phyloP scores from a whole-genome alignment of 2,329 filamentous ascomycete genomes.

The Claviceps quebecensis region DNA sequence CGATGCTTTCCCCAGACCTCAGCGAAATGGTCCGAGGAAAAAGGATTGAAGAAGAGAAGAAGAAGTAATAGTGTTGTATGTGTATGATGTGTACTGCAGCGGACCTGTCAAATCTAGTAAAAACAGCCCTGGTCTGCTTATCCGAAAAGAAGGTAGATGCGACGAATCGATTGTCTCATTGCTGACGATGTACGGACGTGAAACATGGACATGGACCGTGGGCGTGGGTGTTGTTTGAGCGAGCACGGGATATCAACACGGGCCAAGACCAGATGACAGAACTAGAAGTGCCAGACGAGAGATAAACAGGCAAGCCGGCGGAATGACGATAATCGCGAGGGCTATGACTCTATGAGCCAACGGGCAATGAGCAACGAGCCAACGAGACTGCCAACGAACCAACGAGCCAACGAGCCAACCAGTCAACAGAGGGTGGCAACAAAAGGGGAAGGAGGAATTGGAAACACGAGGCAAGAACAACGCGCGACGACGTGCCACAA shows the following conservation, averaged over 20 bases:
- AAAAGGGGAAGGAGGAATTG: neutral
- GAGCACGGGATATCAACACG: neutral
- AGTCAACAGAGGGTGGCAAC: neutral
- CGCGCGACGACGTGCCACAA: neutral
- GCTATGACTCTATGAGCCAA: neutral
- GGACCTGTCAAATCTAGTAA: neutral
- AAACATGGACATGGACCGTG: neutral
- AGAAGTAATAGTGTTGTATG: neutral
- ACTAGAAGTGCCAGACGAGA: neutral
- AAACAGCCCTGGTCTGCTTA: neutral
- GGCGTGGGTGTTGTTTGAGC: neutral
- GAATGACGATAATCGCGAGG: neutral
- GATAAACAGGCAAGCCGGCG: neutral
- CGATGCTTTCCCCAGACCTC: neutral
- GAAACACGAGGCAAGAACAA: neutral
- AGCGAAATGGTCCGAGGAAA: neutral
- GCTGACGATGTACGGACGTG: neutral
- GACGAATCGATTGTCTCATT: neutral
- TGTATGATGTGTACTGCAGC: neutral
- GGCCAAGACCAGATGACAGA: neutral
- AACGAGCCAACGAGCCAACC: no score
- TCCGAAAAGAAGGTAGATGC: slow-evolving; percentile 2
- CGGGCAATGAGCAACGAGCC: neutral
- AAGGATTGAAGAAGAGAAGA: neutral
- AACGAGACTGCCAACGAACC: neutral